Base-by-base conservation (phyloP, 345 rosid genomes). In the Fremontodendron californicum region DNA sequence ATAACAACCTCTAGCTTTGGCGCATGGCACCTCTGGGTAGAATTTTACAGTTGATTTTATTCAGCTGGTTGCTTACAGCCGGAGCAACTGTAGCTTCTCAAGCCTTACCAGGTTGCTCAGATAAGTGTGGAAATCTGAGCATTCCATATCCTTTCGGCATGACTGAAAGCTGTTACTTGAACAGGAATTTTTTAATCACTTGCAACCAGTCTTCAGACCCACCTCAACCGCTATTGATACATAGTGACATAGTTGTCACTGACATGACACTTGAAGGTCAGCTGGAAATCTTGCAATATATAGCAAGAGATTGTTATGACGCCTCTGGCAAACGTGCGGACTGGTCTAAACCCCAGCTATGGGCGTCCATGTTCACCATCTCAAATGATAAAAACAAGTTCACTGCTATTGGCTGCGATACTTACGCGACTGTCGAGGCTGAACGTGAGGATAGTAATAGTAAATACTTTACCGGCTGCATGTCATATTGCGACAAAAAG, bases 271-370 rank as follows among this genome's bases (percentile, higher is more conserved):
- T 58, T 25, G 18, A 58, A 58, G 63, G 33, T 25, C 63, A 25
- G 35, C 8, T 58, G 8, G 63, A 58, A 58, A 25, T 58, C 16
- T 11, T 58, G 63, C 23, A 25, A 11, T 21, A 25, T 58, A 2
- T 25, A 58, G 63, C 63, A 23, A 11, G 8, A 31, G 63, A 25
- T 58, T 25, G 35, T 58, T 58, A 58, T 1, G 33, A 58, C 2
- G 33, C 3, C 5, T 2, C 9, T 3, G 2, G 35, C 5, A 23
- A 13, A 3, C 3, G 0, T 11, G 15, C 23, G 33, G 16, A 10
- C 5, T 0, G 3, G 18, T 3, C 9, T 0, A 0, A 2, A 15
- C 9, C 18, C 0, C 2, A 4, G 31, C 2, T 57, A 6, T 4
- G 63, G 18, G 15, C 35, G 16, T 12, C 29, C 18, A 25, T 25